phyloP scores from a whole-genome alignment of 2,329 filamentous ascomycete species.

The Xylaria sp. region DNA sequence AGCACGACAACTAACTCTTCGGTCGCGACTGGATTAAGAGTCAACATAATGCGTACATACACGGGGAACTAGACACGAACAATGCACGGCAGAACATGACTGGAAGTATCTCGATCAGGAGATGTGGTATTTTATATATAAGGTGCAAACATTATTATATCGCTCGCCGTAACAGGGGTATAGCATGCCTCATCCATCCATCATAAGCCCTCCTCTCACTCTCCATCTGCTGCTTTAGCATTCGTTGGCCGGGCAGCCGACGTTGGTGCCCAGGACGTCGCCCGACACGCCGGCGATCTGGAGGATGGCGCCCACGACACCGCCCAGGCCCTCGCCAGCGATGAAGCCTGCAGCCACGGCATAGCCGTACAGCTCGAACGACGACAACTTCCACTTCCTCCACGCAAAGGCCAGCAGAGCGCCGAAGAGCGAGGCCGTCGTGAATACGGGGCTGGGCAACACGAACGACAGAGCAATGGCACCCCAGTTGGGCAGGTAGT shows the following conservation, averaged over 20 bases:
- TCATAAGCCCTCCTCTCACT: neutral
- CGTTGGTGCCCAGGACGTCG: slow-evolving; percentile 48
- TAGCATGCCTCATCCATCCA: slow-evolving; percentile 24
- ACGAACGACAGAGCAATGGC: slow-evolving; percentile 69
- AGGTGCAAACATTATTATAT: slow-evolving; percentile 22
- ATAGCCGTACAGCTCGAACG: slow-evolving; percentile 69
- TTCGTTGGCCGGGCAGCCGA: slow-evolving; percentile 48
- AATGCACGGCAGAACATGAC: no score
- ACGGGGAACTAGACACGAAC: neutral
- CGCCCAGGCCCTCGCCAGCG: slow-evolving; percentile 71
- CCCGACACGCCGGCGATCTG: slow-evolving; percentile 51
- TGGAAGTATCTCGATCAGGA: slow-evolving; percentile 15
- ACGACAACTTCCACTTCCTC: slow-evolving; percentile 62
- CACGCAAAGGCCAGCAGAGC: slow-evolving; percentile 63
- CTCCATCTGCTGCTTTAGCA: slow-evolving; percentile 41
- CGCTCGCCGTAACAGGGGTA: slow-evolving; percentile 33
- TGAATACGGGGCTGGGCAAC: slow-evolving; percentile 66
- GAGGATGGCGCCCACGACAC: slow-evolving; percentile 64
- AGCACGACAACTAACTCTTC: neutral
- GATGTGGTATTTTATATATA: slow-evolving; percentile 29
- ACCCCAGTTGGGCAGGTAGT: slow-evolving; percentile 71
- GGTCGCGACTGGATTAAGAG: neutral
- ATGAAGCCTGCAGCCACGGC: slow-evolving; percentile 70
- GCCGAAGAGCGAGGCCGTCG: slow-evolving; percentile 68
- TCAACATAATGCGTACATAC: neutral